phyloP scores from a whole-genome alignment of 371 early-diverging fungal genomes.

The Rhizopus delemar region DNA sequence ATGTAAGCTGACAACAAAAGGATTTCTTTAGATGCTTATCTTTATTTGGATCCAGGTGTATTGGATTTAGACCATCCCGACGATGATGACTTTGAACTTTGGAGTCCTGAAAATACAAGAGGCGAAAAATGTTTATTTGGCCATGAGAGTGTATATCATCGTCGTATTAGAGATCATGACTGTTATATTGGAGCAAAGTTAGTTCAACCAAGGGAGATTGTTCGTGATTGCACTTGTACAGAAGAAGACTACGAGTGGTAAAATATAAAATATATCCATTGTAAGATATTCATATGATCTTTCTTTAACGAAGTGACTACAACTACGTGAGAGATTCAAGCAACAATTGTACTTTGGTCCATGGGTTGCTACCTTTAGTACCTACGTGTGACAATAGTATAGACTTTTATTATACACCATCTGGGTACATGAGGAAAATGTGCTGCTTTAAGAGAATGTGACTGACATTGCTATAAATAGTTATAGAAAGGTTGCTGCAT shows the following conservation, averaged over 20 bases:
- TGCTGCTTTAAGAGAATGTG: too few relatives aligned
- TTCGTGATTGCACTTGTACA: slow-evolving; percentile 76
- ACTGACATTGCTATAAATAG: slow-evolving; percentile 24
- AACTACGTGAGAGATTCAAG: slow-evolving; percentile 68
- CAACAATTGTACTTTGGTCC: slow-evolving; percentile 67
- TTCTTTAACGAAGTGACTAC: slow-evolving; percentile 56
- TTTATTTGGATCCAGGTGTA: slow-evolving; percentile 10
- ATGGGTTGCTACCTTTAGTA: slow-evolving; percentile 57
- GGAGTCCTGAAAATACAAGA: slow-evolving; percentile 62
- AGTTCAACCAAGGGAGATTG: slow-evolving; percentile 47
- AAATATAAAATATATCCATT: slow-evolving; percentile 1
- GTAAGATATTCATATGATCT: neutral
- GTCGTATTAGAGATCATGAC: slow-evolving; percentile 71
- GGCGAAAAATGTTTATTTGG: slow-evolving; percentile 73
- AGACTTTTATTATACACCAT: slow-evolving; percentile 61
- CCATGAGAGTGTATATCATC: slow-evolving; percentile 71
- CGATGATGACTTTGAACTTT: slow-evolving; percentile 79
- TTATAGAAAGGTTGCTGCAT: slow-evolving; percentile 78
- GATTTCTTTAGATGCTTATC: neutral
- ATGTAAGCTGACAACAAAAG: slow-evolving; percentile 44
- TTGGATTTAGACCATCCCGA: slow-evolving; percentile 46
- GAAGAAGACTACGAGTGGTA: slow-evolving; percentile 86
- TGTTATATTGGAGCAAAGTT: slow-evolving; percentile 83
- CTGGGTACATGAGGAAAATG: slow-evolving; percentile 31
- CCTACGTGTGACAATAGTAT: slow-evolving; percentile 59